These are phyloP conservation scores for Saitozyma sp. DNA, from an alignment of 768 basidiomycete species.

Conservation along the genomic window DNA sequence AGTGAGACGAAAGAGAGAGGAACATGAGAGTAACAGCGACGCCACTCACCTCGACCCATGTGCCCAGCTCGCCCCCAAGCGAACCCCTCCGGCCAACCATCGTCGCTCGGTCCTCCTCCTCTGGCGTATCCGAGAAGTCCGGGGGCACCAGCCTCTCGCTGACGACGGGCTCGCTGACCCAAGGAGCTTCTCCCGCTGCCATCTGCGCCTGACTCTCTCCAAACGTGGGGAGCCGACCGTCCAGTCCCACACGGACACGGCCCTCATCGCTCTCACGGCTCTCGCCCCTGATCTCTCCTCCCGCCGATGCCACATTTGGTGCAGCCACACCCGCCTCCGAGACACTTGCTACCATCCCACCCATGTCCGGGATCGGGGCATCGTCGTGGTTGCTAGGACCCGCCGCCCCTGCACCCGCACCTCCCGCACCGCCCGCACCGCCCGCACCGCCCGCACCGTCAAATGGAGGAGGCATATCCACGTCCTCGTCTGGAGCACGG, in stretches of 20 bases:
- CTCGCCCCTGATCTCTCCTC: neutral
- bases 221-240: slow-evolving; percentile 31
- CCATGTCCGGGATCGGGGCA: neutral
- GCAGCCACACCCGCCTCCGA: no score
- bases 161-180: slow-evolving; percentile 10
- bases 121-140: slow-evolving; percentile 8
- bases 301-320: no score
- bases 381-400: slow-evolving; percentile 5
- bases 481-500: slow-evolving; percentile 11
- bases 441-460: slow-evolving; percentile 7
- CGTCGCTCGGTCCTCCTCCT: slow-evolving; percentile 16
- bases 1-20: no score
- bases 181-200: slow-evolving; percentile 27
- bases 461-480: slow-evolving; percentile 44
- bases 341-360: neutral
- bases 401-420: neutral
- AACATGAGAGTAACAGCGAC: no score
- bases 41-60: slow-evolving; percentile 43
- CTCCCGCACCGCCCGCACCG: no score
- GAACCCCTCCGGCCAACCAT: slow-evolving; percentile 33
- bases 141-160: slow-evolving; percentile 20
- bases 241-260: neutral
- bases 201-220: slow-evolving; percentile 37
- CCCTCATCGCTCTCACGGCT: slow-evolving; percentile 2
- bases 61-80: slow-evolving; percentile 37